phyloP scores from a whole-genome alignment of 1,139 yeast species.

The Hyphopichia khmerensis region DNA sequence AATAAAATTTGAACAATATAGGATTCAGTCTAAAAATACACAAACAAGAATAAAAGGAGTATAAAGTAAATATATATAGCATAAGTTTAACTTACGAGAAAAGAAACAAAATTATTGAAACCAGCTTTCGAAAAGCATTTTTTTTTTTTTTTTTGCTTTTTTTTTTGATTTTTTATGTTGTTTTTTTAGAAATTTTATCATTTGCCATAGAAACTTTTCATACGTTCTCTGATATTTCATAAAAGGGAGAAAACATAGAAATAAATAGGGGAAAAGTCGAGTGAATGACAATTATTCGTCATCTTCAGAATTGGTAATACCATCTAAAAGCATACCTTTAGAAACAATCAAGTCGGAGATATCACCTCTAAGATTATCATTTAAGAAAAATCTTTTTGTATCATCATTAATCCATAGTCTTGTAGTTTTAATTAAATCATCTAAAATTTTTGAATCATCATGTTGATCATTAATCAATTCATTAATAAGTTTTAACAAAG shows the following conservation, averaged over 20 bases:
- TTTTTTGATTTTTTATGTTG: too few relatives aligned
- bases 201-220: too few relatives aligned
- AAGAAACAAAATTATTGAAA: too few relatives aligned
- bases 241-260: not conserved
- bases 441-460: conserved; percentile 19
- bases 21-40: not conserved
- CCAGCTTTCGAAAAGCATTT: too few relatives aligned
- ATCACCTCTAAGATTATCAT: conserved; percentile 23
- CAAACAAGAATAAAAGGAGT: not conserved
- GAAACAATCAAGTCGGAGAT: conserved; percentile 31
- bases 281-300: conserved; percentile 9
- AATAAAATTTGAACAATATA: too few relatives aligned
- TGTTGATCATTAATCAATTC: conserved; percentile 17
- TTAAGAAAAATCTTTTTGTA: conserved; percentile 16
- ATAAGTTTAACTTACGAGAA: too few relatives aligned
- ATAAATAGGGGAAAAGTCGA: not conserved
- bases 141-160: too few relatives aligned
- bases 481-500: conserved; percentile 26
- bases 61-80: too few relatives aligned
- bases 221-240: too few relatives aligned
- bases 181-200: too few relatives aligned
- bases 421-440: conserved; percentile 24
- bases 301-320: conserved; percentile 15
- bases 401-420: conserved; percentile 36
- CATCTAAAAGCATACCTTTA: conserved; percentile 36